Conservation (phyloP, 768 basidiomycete species). For the Sistotremastrum niveocremeum region DNA sequence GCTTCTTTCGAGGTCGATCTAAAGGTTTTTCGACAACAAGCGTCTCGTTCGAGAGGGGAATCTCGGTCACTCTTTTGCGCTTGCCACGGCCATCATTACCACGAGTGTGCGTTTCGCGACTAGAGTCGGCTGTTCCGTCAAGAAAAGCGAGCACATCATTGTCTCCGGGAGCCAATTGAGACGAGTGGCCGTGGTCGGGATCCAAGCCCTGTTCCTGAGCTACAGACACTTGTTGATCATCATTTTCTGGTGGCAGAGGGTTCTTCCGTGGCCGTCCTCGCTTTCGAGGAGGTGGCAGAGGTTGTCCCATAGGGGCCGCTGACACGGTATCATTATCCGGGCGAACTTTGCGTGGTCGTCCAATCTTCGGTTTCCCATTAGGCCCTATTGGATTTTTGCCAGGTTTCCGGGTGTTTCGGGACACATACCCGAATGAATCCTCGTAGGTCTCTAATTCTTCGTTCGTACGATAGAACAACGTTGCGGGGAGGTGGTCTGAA, state of each 20-base stretch:
- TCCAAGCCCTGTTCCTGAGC: neutral
- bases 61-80: too few relatives aligned
- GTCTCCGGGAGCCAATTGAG: neutral
- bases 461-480: constrained; percentile 41
- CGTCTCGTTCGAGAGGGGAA: too few relatives aligned
- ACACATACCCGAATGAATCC: constrained; percentile 32
- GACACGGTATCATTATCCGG: neutral
- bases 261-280: neutral
- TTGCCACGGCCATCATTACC: too few relatives aligned
- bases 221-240: neutral
- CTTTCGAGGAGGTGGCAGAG: neutral
- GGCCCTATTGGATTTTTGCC: constrained; percentile 35
- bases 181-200: neutral
- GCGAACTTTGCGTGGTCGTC: constrained; percentile 8
- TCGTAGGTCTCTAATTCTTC: constrained; percentile 30
- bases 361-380: constrained; percentile 26
- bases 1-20: too few relatives aligned
- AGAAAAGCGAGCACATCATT: neutral
- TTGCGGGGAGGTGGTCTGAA: constrained; percentile 20
- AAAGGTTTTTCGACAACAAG: too few relatives aligned
- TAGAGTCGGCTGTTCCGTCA: neutral
- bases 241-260: neutral
- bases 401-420: constrained; percentile 14
- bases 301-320: neutral
- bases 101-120: too few relatives aligned